These are phyloP conservation scores for Fusarium newnesense DNA, from an alignment of 2,329 filamentous ascomycete species.

Conservation along the genomic window DNA sequence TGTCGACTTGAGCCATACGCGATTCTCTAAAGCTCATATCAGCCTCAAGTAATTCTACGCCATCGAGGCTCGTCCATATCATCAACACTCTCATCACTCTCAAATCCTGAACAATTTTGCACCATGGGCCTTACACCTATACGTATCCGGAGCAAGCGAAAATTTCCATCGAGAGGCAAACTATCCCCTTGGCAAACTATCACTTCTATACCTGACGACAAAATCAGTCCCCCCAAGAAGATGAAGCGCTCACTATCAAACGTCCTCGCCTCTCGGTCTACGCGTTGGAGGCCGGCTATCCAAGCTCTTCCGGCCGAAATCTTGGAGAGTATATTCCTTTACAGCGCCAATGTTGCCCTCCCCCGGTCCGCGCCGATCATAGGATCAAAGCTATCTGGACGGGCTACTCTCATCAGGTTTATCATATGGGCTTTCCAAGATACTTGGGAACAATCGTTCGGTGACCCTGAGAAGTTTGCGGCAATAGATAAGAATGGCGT, in stretches of 20 bases:
- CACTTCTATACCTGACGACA: not conserved
- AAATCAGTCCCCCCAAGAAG: conserved; percentile 34
- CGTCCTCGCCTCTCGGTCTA: conserved; percentile 45
- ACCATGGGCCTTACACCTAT: conserved; percentile 62
- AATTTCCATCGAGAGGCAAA: conserved; percentile 44
- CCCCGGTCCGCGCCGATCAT: conserved; percentile 57
- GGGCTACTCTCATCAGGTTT: conserved; percentile 51
- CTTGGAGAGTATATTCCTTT: conserved; percentile 62
- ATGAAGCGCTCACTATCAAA: conserved; percentile 45
- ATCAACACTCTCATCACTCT: not conserved
- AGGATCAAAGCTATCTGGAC: conserved; percentile 57
- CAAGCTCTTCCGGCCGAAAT: conserved; percentile 62
- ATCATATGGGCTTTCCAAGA: conserved; percentile 51
- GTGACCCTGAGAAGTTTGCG: conserved; percentile 34
- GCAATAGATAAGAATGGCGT: conserved; percentile 1
- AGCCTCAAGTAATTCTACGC: not conserved
- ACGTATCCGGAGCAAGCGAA: conserved; percentile 61
- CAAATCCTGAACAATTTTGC: not conserved
- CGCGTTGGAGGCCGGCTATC: conserved; percentile 42
- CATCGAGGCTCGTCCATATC: not conserved
- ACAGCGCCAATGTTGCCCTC: conserved; percentile 61
- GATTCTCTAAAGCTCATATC: not conserved
- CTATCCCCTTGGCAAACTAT: conserved; percentile 8
- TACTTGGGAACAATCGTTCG: conserved; percentile 54
- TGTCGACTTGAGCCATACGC: not conserved